Conservation (phyloP, 1,284 basidiomycete genomes). For the Veloboletus limbatus region DNA sequence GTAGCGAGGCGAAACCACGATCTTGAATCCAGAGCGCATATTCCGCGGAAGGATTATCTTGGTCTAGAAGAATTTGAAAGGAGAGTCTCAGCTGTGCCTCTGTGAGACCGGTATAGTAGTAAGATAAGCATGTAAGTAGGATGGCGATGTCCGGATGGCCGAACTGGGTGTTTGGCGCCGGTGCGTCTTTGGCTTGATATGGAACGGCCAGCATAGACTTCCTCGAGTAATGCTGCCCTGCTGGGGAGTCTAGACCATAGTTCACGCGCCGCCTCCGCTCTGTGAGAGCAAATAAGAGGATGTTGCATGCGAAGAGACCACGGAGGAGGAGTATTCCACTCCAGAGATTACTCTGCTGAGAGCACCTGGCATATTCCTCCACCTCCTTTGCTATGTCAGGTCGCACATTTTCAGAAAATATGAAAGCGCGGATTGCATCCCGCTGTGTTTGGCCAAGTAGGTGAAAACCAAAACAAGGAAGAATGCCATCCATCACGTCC, state of each 20-base stretch:
- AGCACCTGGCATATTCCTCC: neutral
- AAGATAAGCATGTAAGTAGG: neutral
- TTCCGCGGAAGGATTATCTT: slow-evolving; percentile 41
- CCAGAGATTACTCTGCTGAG: neutral
- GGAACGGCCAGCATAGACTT: slow-evolving; percentile 17
- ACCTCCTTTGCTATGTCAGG: neutral
- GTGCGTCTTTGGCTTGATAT: neutral
- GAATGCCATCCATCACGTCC: neutral
- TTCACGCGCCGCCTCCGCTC: neutral
- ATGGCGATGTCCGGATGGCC: neutral
- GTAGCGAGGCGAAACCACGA: slow-evolving; percentile 15
- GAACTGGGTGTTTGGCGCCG: neutral
- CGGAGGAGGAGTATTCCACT: neutral
- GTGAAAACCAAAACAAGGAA: slow-evolving; percentile 5
- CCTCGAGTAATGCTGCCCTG: too few relatives aligned
- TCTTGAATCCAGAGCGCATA: slow-evolving; percentile 43
- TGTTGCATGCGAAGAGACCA: neutral
- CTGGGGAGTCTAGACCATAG: neutral
- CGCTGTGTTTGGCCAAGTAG: too few relatives aligned
- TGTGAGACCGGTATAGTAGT: slow-evolving; percentile 45
- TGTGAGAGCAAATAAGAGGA: neutral
- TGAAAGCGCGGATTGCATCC: slow-evolving; percentile 21
- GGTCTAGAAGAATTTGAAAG: slow-evolving; percentile 40
- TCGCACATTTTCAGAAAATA: too few relatives aligned
- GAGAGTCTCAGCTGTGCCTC: slow-evolving; percentile 35